A percentile compares a stretch with the other conserved stretches of the same genome.
Conservation (phyloP, 805 yeast species). For the Jamesozyma jinghongensis region DNA sequence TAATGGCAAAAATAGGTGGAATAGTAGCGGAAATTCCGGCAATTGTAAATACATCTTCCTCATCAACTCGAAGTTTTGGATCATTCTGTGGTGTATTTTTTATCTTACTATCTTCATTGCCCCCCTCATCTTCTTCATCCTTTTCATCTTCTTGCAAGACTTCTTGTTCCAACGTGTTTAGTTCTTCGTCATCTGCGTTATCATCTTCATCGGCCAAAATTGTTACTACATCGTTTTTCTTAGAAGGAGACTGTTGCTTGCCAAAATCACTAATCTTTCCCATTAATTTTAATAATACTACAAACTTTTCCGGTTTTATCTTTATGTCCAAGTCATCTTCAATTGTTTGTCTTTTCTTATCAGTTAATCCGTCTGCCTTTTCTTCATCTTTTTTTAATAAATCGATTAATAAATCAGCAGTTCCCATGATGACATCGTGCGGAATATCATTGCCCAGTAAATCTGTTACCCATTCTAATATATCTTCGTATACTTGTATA, state of each 20-base stretch:
- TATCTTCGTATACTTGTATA: slow-evolving; percentile 40
- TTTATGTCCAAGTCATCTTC: slow-evolving; percentile 37
- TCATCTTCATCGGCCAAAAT: slow-evolving; percentile 40
- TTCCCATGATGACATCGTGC: slow-evolving; percentile 50
- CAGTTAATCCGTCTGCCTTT: slow-evolving; percentile 12
- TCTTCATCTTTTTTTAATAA: slow-evolving; percentile 15
- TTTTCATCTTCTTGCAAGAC: slow-evolving; percentile 15
- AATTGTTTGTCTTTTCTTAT: slow-evolving; percentile 38
- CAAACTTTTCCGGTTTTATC: slow-evolving; percentile 33
- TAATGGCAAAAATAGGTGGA: slow-evolving; percentile 33
- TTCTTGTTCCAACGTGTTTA: slow-evolving; percentile 7
- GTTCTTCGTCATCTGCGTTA: slow-evolving; percentile 23
- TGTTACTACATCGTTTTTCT: slow-evolving; percentile 34
- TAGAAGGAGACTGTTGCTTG: slow-evolving; percentile 10
- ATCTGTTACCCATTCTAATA: slow-evolving; percentile 51
- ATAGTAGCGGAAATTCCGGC: background rate
- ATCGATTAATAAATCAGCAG: slow-evolving; percentile 19
- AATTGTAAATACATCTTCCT: slow-evolving; percentile 9
- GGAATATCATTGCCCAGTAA: slow-evolving; percentile 63
- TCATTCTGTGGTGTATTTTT: too few relatives aligned
- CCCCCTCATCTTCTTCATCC: slow-evolving; percentile 25
- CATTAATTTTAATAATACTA: slow-evolving; percentile 36
- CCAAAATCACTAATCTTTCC: slow-evolving; percentile 45
- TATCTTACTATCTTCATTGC: slow-evolving; percentile 9
- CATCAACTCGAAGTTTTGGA: too few relatives aligned